A percentile compares a stretch with the other conserved stretches of the same genome.
Evolutionary conservation across 192 early-diverging fungal species (phyloP).

Genomic region (Backusella westeae): DNA sequence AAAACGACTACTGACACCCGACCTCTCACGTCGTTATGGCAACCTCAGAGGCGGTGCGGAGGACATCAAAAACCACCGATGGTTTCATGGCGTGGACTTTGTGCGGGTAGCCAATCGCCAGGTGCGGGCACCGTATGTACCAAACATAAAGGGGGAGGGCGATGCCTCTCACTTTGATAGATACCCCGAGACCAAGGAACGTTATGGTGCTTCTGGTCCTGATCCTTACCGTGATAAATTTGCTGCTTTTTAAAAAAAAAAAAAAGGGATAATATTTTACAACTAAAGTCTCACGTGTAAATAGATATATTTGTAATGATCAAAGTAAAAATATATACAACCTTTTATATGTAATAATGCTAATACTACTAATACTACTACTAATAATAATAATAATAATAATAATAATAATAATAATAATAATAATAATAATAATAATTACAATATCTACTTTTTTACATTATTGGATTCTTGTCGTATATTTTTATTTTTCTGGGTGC

Average conservation of each 20-base stretch:
- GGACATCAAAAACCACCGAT: slow-evolving; percentile 91
- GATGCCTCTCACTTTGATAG: slow-evolving; percentile 95
- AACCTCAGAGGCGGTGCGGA: slow-evolving; percentile 85
- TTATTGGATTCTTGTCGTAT: background rate
- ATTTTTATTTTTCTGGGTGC: background rate
- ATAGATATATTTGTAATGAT: background rate
- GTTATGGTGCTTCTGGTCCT: slow-evolving; percentile 60
- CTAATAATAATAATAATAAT: background rate
- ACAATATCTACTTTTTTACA: too few relatives aligned
- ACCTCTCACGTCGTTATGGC: slow-evolving; percentile 87
- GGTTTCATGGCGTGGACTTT: slow-evolving; percentile 87
- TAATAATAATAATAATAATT: too few relatives aligned
- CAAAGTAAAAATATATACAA: too few relatives aligned
- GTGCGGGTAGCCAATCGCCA: slow-evolving; percentile 8
- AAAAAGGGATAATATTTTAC: background rate
- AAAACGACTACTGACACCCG: slow-evolving; percentile 83
- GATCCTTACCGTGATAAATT: slow-evolving; percentile 21
- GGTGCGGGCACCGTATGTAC: slow-evolving; percentile 21
- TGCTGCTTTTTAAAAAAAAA: background rate
- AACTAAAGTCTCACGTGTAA: background rate
- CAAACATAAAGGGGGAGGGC: slow-evolving; percentile 59
- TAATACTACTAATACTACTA: background rate
- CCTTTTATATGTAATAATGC: too few relatives aligned
- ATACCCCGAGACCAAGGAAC: slow-evolving; percentile 91
- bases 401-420: too few relatives aligned